Conservation (phyloP, 108 stramenopile genomes). For the Hondaea fermentalgiana region DNA sequence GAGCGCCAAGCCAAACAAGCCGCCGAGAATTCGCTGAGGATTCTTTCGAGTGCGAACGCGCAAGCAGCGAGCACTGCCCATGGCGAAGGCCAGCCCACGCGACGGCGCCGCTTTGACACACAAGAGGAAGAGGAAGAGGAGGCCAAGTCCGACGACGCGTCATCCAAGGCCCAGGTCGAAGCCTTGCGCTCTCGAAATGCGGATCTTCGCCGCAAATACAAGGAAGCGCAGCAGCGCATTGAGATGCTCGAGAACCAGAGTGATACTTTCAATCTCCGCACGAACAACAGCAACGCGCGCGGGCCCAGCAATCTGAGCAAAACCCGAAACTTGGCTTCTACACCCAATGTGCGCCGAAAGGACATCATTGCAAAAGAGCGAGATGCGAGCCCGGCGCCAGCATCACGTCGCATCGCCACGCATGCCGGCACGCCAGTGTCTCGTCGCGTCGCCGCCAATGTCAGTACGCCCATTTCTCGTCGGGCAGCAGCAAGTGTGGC, state of each 20-base stretch:
- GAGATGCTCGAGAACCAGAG: neutral
- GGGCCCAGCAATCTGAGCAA: no score
- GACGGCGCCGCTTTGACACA: no score
- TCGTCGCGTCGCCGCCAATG: neutral
- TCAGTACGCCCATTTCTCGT: no score
- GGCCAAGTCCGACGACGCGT: neutral
- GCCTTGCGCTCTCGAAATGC: neutral
- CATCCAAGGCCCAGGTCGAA: neutral
- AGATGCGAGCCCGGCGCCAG: neutral
- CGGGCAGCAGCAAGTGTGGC: no score
- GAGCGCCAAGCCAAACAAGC: neutral
- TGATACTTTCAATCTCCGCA: no score
- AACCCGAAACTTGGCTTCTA: no score
- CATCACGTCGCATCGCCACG: neutral
- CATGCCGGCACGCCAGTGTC: neutral
- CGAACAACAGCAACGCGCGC: no score
- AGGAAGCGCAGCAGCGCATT: neutral
- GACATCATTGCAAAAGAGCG: neutral
- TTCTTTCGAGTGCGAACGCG: neutral
- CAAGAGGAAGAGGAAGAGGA: neutral
- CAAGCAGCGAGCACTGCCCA: no score
- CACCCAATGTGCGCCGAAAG: no score
- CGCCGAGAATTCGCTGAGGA: neutral
- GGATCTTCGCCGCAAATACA: neutral
- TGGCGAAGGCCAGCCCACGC: no score